phyloP scores from a whole-genome alignment of 2,329 filamentous ascomycete genomes.

The Chaetomium olivaceum region DNA sequence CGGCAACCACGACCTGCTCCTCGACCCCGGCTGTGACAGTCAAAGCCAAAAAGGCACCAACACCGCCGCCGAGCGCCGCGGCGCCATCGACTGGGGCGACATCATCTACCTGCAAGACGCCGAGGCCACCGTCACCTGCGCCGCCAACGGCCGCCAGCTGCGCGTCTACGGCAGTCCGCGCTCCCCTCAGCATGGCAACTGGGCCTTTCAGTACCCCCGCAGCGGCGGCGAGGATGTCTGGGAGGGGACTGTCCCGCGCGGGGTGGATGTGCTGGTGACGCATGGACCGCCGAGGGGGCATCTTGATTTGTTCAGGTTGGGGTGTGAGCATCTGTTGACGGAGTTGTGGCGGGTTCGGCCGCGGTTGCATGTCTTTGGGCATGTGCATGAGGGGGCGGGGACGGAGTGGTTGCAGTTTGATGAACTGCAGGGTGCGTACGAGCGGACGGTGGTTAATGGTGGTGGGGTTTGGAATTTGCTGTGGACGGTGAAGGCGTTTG shows the following conservation, averaged over 20 bases:
- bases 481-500: constrained; percentile 9
- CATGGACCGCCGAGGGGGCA: constrained; percentile 39
- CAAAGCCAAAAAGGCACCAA: neutral
- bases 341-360: constrained; percentile 40
- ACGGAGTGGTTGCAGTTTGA: constrained; percentile 29
- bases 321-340: constrained; percentile 35
- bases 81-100: constrained; percentile 23
- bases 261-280: constrained; percentile 36
- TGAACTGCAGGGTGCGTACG: constrained; percentile 2
- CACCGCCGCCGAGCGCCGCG: constrained; percentile 5
- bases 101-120: constrained; percentile 24
- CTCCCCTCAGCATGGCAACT: constrained; percentile 40
- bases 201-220: constrained; percentile 46
- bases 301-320: constrained; percentile 37
- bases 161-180: constrained; percentile 41
- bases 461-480: constrained; percentile 22
- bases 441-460: constrained; percentile 8
- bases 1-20: constrained; percentile 28
- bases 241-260: constrained; percentile 13
- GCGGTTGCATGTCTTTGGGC: constrained; percentile 41
- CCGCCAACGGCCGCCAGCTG: constrained; percentile 36
- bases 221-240: constrained; percentile 19
- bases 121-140: constrained; percentile 30
- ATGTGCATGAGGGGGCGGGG: constrained; percentile 37
- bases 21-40: constrained; percentile 11